Evolutionary conservation across 352 stramenopile species (phyloP).

Genomic region (Elongisporangium undulatum): DNA sequence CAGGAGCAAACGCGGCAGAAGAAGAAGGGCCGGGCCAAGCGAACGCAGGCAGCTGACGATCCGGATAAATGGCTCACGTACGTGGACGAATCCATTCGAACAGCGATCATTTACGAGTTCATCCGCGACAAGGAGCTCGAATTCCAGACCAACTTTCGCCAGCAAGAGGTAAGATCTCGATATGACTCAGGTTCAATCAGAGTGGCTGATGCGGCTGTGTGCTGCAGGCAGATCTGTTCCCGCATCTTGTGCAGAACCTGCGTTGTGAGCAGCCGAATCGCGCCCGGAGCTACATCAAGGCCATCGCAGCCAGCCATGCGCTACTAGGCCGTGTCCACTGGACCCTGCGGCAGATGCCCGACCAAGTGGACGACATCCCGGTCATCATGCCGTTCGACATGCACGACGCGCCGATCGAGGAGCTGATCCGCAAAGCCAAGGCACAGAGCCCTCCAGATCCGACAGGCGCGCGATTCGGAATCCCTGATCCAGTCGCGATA

Average conservation of each 20-base stretch:
- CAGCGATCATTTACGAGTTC: conserved; percentile 33
- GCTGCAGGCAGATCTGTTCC: conserved; percentile 42
- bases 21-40: conserved; percentile 1
- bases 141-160: conserved; percentile 29
- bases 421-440: conserved; percentile 32
- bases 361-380: conserved; percentile 28
- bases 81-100: conserved; percentile 28
- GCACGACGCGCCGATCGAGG: conserved; percentile 22
- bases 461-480: conserved; percentile 24
- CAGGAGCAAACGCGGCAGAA: conserved; percentile 13
- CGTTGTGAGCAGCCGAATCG: conserved; percentile 52
- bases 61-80: conserved; percentile 44
- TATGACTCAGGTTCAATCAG: not conserved
- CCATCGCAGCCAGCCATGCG: conserved; percentile 30
- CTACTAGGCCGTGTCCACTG: conserved; percentile 38
- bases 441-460: conserved; percentile 14
- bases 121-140: conserved; percentile 32
- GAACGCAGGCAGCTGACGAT: not conserved
- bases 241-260: conserved; percentile 53
- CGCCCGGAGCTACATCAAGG: conserved; percentile 50
- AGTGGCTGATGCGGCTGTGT: not conserved
- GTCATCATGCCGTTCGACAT: conserved; percentile 32
- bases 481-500: not conserved
- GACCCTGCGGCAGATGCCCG: conserved; percentile 29
- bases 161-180: conserved; percentile 31